These are phyloP conservation scores for Podila epicladia DNA, from an alignment of 192 early-diverging fungal genomes.

Conservation along the genomic window DNA sequence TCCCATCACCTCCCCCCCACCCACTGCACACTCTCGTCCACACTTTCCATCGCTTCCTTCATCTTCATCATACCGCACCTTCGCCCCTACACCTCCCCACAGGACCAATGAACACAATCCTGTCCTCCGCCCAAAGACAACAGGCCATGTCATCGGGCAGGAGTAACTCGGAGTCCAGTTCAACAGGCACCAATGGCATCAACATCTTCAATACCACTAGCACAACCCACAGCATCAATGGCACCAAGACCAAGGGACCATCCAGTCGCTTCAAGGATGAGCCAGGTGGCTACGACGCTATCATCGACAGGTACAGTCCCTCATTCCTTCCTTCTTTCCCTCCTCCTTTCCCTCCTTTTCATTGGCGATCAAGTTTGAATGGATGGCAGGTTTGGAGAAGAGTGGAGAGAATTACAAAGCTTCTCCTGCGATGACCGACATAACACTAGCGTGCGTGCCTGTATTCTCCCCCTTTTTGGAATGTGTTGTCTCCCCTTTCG, in stretches of 20 bases:
- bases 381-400: not conserved
- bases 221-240: not conserved
- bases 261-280: not conserved
- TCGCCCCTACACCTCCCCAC: not conserved
- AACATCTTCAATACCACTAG: too few relatives aligned
- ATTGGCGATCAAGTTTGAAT: not conserved
- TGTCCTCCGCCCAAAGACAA: not conserved
- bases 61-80: not conserved
- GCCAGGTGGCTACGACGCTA: not conserved
- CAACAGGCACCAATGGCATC: not conserved
- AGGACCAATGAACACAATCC: constrained; percentile 4
- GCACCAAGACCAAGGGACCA: not conserved
- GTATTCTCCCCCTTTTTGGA: too few relatives aligned
- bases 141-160: not conserved
- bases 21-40: not conserved
- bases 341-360: not conserved
- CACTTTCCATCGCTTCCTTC: not conserved
- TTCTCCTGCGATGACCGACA: too few relatives aligned
- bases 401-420: too few relatives aligned
- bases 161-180: not conserved
- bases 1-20: not conserved
- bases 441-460: too few relatives aligned
- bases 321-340: not conserved
- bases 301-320: not conserved
- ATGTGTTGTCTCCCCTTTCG: too few relatives aligned